Evolutionary conservation across 2,329 filamentous ascomycete species (phyloP).

Genomic region (Claviceps digitariae): DNA sequence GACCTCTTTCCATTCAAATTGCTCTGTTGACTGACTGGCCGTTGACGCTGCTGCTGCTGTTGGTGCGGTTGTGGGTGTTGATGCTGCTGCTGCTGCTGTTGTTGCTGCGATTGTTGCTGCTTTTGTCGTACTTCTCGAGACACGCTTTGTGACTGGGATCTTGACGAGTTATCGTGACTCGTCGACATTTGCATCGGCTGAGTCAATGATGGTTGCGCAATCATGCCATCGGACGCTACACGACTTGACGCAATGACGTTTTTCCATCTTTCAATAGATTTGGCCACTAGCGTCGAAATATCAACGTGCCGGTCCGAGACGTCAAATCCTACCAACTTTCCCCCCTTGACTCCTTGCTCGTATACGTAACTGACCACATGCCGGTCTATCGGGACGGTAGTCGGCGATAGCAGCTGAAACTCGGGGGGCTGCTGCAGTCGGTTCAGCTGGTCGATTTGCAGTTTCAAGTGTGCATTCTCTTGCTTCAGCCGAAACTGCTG

Average conservation of each 20-base stretch:
- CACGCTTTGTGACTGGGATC: conserved; percentile 11
- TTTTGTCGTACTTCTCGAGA: conserved; percentile 13
- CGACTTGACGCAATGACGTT: conserved; percentile 41
- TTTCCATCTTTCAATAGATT: conserved; percentile 50
- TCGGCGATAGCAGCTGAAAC: conserved; percentile 38
- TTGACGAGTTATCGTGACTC: conserved; percentile 11
- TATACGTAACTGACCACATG: conserved; percentile 33
- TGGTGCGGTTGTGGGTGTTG: conserved; percentile 6
- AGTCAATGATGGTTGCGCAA: conserved; percentile 35
- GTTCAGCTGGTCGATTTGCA: conserved; percentile 45
- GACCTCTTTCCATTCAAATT: conserved; percentile 12
- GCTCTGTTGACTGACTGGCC: background rate
- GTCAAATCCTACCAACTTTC: conserved; percentile 29
- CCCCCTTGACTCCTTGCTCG: conserved; percentile 29
- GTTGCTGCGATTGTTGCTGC: conserved; percentile 9
- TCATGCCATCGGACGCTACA: conserved; percentile 29
- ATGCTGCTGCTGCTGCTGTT: conserved; percentile 10
- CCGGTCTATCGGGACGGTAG: conserved; percentile 37
- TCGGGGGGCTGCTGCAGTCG: conserved; percentile 46
- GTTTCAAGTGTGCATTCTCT: conserved; percentile 41
- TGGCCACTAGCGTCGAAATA: conserved; percentile 35
- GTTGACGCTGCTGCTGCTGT: background rate
- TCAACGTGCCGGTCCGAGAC: conserved; percentile 39
- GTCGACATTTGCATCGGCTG: conserved; percentile 13
- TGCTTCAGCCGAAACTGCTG: conserved; percentile 38